Conservation (phyloP, 1,284 basidiomycete genomes). For the Ustilago esculenta region DNA sequence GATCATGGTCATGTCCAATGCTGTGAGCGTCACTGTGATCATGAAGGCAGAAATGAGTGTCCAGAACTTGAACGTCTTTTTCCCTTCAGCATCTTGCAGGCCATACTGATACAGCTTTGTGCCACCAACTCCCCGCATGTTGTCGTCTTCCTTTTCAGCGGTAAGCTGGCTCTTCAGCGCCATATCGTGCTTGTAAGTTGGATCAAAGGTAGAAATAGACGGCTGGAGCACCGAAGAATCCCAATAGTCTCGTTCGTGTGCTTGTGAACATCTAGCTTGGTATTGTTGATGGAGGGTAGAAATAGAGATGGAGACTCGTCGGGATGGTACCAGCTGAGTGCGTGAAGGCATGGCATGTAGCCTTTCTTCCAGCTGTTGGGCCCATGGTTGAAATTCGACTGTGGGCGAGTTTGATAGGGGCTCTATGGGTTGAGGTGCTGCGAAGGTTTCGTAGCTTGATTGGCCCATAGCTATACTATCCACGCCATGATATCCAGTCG, state of each 20-base stretch:
- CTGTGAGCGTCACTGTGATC: conserved; percentile 35
- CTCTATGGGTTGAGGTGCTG: conserved; percentile 21
- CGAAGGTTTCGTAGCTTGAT: conserved; percentile 15
- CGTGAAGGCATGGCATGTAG: conserved; percentile 11
- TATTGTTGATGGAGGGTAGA: not conserved
- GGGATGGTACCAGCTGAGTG: conserved; percentile 6
- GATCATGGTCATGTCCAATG: conserved; percentile 55
- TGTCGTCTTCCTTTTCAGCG: not conserved
- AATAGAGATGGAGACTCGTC: conserved; percentile 1
- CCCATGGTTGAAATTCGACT: conserved; percentile 18
- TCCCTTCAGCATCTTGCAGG: conserved; percentile 21
- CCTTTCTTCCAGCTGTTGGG: conserved; percentile 1
- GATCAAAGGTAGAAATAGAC: conserved; percentile 2
- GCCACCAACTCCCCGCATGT: not conserved
- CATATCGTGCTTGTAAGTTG: conserved; percentile 6
- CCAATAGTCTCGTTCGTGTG: conserved; percentile 16
- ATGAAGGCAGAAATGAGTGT: conserved; percentile 38
- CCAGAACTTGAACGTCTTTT: conserved; percentile 46
- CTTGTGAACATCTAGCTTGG: not conserved
- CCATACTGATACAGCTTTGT: conserved; percentile 25
- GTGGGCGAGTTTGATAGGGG: conserved; percentile 24
- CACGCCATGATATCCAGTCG: not conserved
- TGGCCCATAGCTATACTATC: conserved; percentile 22
- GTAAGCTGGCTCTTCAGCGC: conserved; percentile 1
- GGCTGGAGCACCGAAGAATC: conserved; percentile 20